These are phyloP conservation scores for Croton setiger DNA, from an alignment of 441 rosid species.

Conservation along the genomic window DNA sequence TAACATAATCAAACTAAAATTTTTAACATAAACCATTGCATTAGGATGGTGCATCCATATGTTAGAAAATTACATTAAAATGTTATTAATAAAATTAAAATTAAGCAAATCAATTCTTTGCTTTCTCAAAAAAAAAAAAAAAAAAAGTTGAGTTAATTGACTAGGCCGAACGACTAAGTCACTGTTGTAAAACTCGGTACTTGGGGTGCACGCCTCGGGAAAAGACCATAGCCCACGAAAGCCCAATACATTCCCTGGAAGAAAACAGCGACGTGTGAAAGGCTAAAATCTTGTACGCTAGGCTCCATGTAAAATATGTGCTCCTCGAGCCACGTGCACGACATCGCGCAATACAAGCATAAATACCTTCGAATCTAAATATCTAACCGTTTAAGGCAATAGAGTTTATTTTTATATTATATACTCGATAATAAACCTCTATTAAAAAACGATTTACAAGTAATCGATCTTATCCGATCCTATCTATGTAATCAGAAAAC, in stretches of 20 bases:
- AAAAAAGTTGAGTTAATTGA: not conserved
- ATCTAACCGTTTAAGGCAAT: no score
- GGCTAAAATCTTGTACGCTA: no score
- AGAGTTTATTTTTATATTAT: not conserved
- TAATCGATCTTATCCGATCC: slow-evolving; percentile 27
- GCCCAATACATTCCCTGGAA: not conserved
- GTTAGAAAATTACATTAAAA: no score
- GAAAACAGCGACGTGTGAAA: not conserved
- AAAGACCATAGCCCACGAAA: not conserved
- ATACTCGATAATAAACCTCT: not conserved
- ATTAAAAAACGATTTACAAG: not conserved
- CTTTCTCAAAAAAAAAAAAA: no score
- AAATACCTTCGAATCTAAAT: not conserved
- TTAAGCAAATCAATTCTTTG: no score
- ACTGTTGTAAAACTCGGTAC: not conserved
- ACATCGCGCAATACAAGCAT: not conserved
- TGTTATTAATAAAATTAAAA: no score
- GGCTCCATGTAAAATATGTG: not conserved
- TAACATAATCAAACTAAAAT: no score
- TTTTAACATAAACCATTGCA: no score
- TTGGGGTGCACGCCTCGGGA: no score
- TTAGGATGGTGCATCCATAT: no score
- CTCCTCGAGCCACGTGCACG: not conserved
- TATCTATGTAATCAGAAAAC: slow-evolving; percentile 10
- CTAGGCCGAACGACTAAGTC: no score